Base-by-base conservation (phyloP, 805 yeast species). In the Metschnikowia vanudenii region DNA sequence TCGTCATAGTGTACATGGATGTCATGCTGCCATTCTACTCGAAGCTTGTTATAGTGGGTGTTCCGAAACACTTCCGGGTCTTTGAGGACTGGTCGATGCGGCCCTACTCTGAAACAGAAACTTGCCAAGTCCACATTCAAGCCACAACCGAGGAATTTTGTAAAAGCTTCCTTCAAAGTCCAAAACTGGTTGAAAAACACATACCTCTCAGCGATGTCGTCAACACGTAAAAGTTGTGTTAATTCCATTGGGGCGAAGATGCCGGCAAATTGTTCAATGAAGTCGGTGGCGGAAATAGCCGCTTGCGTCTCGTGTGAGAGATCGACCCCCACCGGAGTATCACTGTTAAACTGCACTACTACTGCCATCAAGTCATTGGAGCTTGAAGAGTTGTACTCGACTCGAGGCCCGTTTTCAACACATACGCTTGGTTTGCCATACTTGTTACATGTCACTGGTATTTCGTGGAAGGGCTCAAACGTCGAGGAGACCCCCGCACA, bases 161-260 rank as follows among this genome's bases (percentile, higher is more conserved):
- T 76, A 57, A 80, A 85, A 17, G 88, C 80, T 60, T 88, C 96
- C 59, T 88, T 88, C 44, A 88, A 61, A 0, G 96, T 85, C 96
- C 96, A 88, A 30, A 76, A 71, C 33, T 79, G 80, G 16, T 84
- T 77, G 54, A 84, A 76, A 2, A 68, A 52, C 7, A 57, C 51
- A 40, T 65, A 64, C 43, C 66, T 57, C 4, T 49, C 19, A 0
- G 45, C 44, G 2, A 39, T 17, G n/a, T 56, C 51, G 1, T 56
- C 45, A 2, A 53, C 39, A 0, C 22, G n/a, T 5, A 49, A 45
- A 8, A 82, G 51, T 20, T 63, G 56, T 11, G 14, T 26, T 37
- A 50, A 39, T 52, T 80, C 84, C 0, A 46, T 31, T 0, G 46
- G 43, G 39, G 69, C 62, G 47, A 80, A 77, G 1, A 79, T 71